A percentile compares a stretch with the other conserved stretches of the same genome.
Conservation (phyloP, 352 stramenopile species). For the Globisporangium recalcitrans region DNA sequence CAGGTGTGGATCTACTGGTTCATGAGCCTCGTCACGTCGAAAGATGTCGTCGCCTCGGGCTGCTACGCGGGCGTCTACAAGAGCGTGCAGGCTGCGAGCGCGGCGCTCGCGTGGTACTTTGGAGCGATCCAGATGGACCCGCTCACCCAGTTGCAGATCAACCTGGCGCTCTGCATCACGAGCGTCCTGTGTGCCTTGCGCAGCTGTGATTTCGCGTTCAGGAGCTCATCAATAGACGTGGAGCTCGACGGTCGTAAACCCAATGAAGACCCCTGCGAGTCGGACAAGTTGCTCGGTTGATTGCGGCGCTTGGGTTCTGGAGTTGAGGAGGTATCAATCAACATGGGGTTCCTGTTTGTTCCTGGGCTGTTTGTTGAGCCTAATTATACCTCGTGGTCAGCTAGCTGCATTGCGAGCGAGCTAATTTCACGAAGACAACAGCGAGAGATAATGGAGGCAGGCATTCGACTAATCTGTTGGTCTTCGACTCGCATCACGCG, state of each 20-base stretch:
- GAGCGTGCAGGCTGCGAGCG: conserved; percentile 38
- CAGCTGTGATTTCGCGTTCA: conserved; percentile 6
- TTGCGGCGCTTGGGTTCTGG: background rate
- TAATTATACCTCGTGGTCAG: background rate
- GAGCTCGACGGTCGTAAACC: background rate
- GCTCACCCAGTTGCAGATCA: conserved; percentile 27
- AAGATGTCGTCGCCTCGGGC: conserved; percentile 28
- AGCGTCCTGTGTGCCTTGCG: conserved; percentile 15
- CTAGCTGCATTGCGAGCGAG: background rate
- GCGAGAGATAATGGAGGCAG: too few species aligned
- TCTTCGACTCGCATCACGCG: conserved; percentile 17
- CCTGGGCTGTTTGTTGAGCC: background rate
- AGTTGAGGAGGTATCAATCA: background rate
- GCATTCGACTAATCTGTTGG: too few species aligned
- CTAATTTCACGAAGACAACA: background rate
- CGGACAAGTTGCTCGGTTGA: background rate
- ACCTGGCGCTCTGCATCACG: conserved; percentile 27
- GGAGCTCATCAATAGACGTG: background rate
- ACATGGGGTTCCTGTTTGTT: background rate
- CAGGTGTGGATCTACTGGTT: conserved; percentile 83
- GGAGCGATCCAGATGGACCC: conserved; percentile 22
- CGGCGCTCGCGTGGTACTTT: conserved; percentile 34
- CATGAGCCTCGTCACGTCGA: conserved; percentile 42
- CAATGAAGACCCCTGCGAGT: background rate
- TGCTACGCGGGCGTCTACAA: conserved; percentile 73